phyloP scores from a whole-genome alignment of 1,139 yeast species.

The Suhomyces taliae region DNA sequence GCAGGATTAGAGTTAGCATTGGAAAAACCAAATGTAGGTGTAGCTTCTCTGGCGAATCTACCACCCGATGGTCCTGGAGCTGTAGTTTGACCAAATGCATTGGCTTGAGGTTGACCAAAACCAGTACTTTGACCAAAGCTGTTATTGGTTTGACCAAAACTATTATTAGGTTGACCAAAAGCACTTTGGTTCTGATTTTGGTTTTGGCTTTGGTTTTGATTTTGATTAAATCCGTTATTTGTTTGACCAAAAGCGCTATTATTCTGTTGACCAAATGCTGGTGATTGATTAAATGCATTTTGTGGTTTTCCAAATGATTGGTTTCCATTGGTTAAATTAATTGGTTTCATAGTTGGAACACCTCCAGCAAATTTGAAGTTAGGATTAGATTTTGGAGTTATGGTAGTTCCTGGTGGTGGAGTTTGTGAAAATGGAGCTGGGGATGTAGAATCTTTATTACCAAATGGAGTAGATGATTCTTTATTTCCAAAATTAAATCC shows the following conservation, averaged over 20 bases:
- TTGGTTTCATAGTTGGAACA: slow-evolving; percentile 7
- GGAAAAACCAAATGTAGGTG: slow-evolving; percentile 13
- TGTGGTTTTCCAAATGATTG: slow-evolving; percentile 4
- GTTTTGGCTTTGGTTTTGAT: slow-evolving; percentile 3
- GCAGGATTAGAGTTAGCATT: slow-evolving; percentile 13
- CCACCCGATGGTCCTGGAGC: background rate
- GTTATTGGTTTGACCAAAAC: slow-evolving; percentile 1
- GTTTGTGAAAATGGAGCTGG: background rate
- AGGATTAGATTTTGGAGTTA: slow-evolving; percentile 6
- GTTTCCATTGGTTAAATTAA: slow-evolving; percentile 1
- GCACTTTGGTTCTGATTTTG: background rate
- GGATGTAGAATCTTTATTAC: slow-evolving; percentile 14
- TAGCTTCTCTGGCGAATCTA: slow-evolving; percentile 7
- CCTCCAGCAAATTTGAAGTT: slow-evolving; percentile 15
- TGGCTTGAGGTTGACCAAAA: background rate
- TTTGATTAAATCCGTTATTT: background rate
- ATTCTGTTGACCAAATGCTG: slow-evolving; percentile 4
- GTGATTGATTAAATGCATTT: background rate
- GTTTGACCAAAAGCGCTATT: background rate
- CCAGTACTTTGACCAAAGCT: slow-evolving; percentile 5
- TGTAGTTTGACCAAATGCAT: slow-evolving; percentile 2
- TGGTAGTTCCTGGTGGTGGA: slow-evolving; percentile 6
- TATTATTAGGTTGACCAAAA: background rate
- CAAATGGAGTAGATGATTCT: slow-evolving; percentile 4
- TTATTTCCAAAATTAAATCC: slow-evolving; percentile 6